These are phyloP conservation scores for Arabidopsis thaliana DNA, from an alignment of 345 rosid genomes.

Conservation along the genomic window DNA sequence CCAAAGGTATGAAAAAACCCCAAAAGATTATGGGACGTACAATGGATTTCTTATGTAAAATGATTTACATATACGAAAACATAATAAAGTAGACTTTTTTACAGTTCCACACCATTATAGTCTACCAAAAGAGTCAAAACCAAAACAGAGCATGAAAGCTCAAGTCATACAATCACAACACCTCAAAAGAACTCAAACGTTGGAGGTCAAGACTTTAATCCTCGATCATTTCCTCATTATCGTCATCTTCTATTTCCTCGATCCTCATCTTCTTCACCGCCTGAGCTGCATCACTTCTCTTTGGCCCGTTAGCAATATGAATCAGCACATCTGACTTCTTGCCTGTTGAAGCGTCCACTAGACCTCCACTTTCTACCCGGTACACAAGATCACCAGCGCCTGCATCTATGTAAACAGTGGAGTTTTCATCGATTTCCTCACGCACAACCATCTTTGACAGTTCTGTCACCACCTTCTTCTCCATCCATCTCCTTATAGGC, in stretches of 20 bases:
- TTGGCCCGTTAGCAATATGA: conserved; percentile 53
- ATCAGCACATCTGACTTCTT: conserved; percentile 73
- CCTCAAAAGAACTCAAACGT: not conserved
- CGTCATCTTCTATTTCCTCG: conserved; percentile 68
- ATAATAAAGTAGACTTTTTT: not conserved
- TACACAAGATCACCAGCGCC: conserved; percentile 51
- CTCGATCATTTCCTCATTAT: conserved; percentile 52
- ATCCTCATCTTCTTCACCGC: conserved; percentile 94
- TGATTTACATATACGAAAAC: not conserved
- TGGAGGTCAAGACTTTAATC: conserved; percentile 10
- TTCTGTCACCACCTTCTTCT: conserved; percentile 89
- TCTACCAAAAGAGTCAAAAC: conserved; percentile 8
- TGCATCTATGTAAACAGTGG: conserved; percentile 78
- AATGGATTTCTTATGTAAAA: not conserved
- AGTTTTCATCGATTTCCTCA: conserved; percentile 89
- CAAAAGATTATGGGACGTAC: not conserved
- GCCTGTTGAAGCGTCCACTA: conserved; percentile 76
- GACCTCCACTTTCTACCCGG: conserved; percentile 75
- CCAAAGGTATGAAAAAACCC: not conserved
- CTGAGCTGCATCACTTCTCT: conserved; percentile 65
- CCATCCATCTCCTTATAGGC: conserved; percentile 95
- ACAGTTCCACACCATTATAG: conserved; percentile 8
- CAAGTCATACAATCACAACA: not conserved
- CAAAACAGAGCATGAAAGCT: conserved; percentile 17
- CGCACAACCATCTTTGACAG: conserved; percentile 80